These are phyloP conservation scores for Syncephalastrum racemosum DNA, from an alignment of 371 early-diverging fungal genomes.

Conservation along the genomic window DNA sequence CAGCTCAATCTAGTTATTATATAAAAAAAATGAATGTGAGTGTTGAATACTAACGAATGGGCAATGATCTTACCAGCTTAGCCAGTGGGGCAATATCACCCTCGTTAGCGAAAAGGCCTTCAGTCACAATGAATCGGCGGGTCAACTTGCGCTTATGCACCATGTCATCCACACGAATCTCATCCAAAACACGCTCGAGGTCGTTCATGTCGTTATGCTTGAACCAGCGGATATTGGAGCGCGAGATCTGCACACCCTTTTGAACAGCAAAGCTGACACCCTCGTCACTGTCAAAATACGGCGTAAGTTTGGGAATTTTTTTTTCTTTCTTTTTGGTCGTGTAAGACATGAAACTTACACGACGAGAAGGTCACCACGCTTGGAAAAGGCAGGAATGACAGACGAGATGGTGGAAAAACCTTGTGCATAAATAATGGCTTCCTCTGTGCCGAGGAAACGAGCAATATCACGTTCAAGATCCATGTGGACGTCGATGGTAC, in stretches of 20 bases:
- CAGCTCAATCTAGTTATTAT: conserved; percentile 61
- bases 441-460: conserved; percentile 84
- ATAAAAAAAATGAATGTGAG: background rate
- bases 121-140: conserved; percentile 94
- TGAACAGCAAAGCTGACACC: conserved; percentile 87
- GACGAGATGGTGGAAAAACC: conserved; percentile 93
- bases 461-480: conserved; percentile 93
- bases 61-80: conserved; percentile 54
- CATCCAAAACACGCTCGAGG: conserved; percentile 83
- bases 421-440: conserved; percentile 98
- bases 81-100: conserved; percentile 93
- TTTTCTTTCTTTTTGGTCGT: background rate
- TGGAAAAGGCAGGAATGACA: conserved; percentile 98
- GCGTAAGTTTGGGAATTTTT: conserved; percentile 2
- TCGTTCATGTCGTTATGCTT: conserved; percentile 96
- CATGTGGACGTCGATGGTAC: conserved; percentile 98
- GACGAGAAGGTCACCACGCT: conserved; percentile 96
- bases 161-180: conserved; percentile 63
- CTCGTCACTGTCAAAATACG: conserved; percentile 66
- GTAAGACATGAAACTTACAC: conserved; percentile 42
- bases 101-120: conserved; percentile 94
- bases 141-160: conserved; percentile 77
- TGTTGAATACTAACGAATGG: background rate
- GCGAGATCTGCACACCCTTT: conserved; percentile 89
- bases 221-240: conserved; percentile 86